Percentiles rank a stretch among this genome's conserved stretches.
These are phyloP conservation scores for Hanseniaspora thailandica DNA, from an alignment of 805 yeast species.

Conservation along the genomic window DNA sequence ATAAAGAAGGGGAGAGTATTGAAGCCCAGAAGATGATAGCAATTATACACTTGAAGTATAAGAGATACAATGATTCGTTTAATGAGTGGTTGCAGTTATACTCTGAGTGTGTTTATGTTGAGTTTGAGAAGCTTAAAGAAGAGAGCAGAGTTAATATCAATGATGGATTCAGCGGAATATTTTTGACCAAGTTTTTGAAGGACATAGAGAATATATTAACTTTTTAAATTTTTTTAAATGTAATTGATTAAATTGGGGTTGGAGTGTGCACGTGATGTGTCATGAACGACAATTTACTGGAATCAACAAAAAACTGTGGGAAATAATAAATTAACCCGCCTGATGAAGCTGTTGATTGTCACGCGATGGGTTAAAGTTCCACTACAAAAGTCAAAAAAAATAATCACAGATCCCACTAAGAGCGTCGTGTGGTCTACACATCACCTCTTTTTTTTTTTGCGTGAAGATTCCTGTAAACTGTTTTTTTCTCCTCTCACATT, in stretches of 20 bases:
- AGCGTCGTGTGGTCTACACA: no score
- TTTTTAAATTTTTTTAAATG: no score
- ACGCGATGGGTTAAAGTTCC: neutral
- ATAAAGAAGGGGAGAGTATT: neutral
- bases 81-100: slow-evolving; percentile 38
- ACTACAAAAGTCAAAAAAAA: neutral
- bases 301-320: no score
- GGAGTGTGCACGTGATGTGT: neutral
- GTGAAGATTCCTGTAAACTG: slow-evolving; percentile 12
- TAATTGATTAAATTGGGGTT: no score
- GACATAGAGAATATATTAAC: slow-evolving; percentile 6
- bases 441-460: neutral
- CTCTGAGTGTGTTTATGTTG: slow-evolving; percentile 50
- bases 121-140: slow-evolving; percentile 54
- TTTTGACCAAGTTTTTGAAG: slow-evolving; percentile 4
- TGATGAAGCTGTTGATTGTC: neutral
- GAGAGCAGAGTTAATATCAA: slow-evolving; percentile 32
- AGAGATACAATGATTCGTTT: slow-evolving; percentile 32
- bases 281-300: no score
- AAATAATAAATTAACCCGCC: neutral
- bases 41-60: slow-evolving; percentile 17
- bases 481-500: slow-evolving; percentile 25
- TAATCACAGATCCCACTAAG: no score
- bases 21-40: slow-evolving; percentile 5
- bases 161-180: slow-evolving; percentile 4